Conservation (phyloP, 352 stramenopile genomes). For the Phytopythium ostracodes region DNA sequence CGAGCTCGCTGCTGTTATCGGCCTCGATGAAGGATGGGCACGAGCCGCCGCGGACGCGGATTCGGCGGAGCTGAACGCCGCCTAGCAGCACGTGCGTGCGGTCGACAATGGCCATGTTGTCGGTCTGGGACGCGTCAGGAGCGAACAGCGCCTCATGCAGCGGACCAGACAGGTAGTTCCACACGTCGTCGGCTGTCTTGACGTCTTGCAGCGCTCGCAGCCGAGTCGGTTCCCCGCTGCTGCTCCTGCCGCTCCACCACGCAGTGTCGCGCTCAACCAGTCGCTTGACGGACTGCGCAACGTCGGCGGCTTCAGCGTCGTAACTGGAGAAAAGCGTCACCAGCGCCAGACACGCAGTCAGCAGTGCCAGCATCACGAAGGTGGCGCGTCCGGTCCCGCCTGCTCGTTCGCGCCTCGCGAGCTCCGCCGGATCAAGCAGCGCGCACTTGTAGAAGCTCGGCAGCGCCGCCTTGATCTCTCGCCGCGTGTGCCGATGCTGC, state of each 20-base stretch:
- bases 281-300: conserved; percentile 24
- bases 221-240: not conserved
- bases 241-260: conserved; percentile 10
- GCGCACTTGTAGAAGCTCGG: conserved; percentile 66
- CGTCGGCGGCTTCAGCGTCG: conserved; percentile 32
- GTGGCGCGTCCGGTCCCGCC: conserved; percentile 30
- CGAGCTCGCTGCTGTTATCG: conserved; percentile 7
- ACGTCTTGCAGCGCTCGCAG: conserved; percentile 28
- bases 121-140: conserved; percentile 52
- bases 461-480: conserved; percentile 62
- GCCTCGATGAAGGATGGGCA: conserved; percentile 4
- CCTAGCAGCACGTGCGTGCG: conserved; percentile 53
- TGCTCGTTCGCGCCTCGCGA: conserved; percentile 35
- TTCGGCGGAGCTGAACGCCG: conserved; percentile 42
- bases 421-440: conserved; percentile 48
- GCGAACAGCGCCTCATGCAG: conserved; percentile 37
- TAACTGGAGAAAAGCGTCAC: conserved; percentile 42
- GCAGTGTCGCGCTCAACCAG: conserved; percentile 17
- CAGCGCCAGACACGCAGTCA: conserved; percentile 44
- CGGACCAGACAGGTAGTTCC: conserved; percentile 42
- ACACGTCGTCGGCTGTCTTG: conserved; percentile 41
- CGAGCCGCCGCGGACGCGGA: conserved; percentile 37
- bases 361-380: conserved; percentile 35
- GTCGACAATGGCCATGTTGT: conserved; percentile 50
- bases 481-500: conserved; percentile 57